Evolutionary conservation across 148 eudicot genomes (phyloP), one percentile per base, ranked within the genome.

Genomic region (Fallopia convolvulus): DNA sequence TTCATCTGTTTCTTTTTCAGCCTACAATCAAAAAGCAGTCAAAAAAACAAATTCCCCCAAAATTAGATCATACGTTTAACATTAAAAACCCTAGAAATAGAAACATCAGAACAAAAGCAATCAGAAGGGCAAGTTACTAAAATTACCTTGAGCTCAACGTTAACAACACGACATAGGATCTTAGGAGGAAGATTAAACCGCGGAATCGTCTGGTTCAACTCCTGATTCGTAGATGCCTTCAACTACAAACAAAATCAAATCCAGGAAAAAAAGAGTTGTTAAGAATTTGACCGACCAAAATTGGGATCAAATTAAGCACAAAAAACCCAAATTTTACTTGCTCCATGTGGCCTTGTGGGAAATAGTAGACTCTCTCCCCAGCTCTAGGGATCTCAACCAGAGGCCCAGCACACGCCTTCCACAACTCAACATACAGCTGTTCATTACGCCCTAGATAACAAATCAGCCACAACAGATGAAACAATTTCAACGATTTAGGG

Each of bases 321-420:
- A 70, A 60, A 60, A 21, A 21, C 70, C 70, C 40, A 65, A 65
- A 65, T 65, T 65, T 77, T 79, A 94, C 98, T 84, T 94, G 97
- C 79, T 94, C 97, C 88, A 94, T 82, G 77, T 90, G 97, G 42
- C 98, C 98, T 84, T 94, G 98, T 3, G 98, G 98, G 71, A 94
- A 92, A 83, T 94, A 94, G 58, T 82, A 88, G 39, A 94, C 97
- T 79, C 84, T 87, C 79, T 94, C 96, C 26, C 78, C 80, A 21
- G 40, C 1, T 40, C 82, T 81, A 36, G 97, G 98, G 76, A 94
- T 82, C 61, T 92, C 92, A 32, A 92, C 91, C 79, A 94, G 73
- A 49, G 98, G 98, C 33, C 98, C 98, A 3, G 98, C 98, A 89
- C 98, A 94, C 1, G 91, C 93, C 83, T 75, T 90, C 98, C 98